Evolutionary conservation across 2,329 filamentous ascomycete genomes (phyloP), one percentile per base, ranked within the genome.

Genomic region (Trichoderma cornu-damae): DNA sequence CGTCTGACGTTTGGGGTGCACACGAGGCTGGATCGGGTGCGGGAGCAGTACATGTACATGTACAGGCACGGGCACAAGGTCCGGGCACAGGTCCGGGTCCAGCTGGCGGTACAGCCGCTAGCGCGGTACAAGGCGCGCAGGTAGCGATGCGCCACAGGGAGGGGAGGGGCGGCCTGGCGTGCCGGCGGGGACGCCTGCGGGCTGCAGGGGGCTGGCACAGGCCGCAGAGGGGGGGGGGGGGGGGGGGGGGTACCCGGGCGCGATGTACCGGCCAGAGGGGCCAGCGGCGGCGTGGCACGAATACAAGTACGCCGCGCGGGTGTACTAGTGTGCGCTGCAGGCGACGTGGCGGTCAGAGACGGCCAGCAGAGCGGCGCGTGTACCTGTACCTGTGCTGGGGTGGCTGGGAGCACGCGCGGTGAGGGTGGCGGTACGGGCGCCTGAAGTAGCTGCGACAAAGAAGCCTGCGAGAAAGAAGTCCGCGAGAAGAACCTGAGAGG

Each of bases 1-100:
- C 70, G 64, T 67, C 62, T 74, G 73, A 75, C 72, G 72, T 75
- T 73, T 65, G 37, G 49, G 49, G 49, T 55, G 51, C 67, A 65
- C 70, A 73, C 72, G 74, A 75, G 74, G 74, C 73, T 75, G 38
- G 14, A 37, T 16, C 16, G 35, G 35, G 16, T 37, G 42, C 42
- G 42, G 26, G 14, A 46, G n/a, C n/a, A 30, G 28, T 9, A 3
- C 12, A 26, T 24, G 42, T 30, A 46, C 6, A n/a, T n/a, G n/a
- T n/a, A n/a, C n/a, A n/a, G n/a, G n/a, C n/a, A n/a, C n/a, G n/a
- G n/a, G n/a, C n/a, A n/a, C n/a, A n/a, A n/a, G n/a, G n/a, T n/a
- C n/a, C n/a, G n/a, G n/a, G n/a, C n/a, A n/a, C n/a, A n/a, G n/a
- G n/a, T n/a, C n/a, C n/a, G n/a, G n/a, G n/a, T n/a, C 46, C 40